Evolutionary conservation across 2,329 filamentous ascomycete genomes (phyloP).

Genomic region (Fusarium burgessii): DNA sequence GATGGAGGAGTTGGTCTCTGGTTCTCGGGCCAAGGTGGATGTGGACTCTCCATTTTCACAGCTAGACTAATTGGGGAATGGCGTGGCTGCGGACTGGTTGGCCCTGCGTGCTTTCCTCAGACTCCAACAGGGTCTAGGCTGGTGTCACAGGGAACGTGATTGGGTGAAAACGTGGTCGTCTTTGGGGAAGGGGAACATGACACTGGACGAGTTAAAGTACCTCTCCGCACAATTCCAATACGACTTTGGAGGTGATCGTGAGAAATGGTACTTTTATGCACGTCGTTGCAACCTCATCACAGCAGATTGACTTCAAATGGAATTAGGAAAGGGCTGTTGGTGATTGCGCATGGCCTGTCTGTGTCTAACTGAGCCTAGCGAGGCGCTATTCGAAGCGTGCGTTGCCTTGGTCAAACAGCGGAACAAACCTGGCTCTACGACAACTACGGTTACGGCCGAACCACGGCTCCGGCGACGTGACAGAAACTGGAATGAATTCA

Average conservation of each 20-base stretch:
- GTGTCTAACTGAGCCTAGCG: background rate
- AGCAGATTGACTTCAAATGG: background rate
- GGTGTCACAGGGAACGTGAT: background rate
- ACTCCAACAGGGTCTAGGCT: conserved; percentile 25
- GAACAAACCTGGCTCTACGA: conserved; percentile 4
- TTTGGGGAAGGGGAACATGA: conserved; percentile 36
- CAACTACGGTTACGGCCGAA: conserved; percentile 21
- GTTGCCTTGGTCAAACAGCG: conserved; percentile 2
- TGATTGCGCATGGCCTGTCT: background rate
- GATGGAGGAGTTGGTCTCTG: conserved; percentile 40
- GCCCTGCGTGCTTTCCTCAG: conserved; percentile 7
- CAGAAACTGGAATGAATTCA: conserved; percentile 23
- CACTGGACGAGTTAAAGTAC: conserved; percentile 12
- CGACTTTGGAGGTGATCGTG: background rate
- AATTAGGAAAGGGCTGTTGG: conserved; percentile 2
- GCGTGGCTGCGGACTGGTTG: background rate
- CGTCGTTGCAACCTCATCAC: conserved; percentile 16
- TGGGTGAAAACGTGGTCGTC: conserved; percentile 6
- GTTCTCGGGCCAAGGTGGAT: conserved; percentile 27
- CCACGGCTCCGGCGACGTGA: conserved; percentile 16
- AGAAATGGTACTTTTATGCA: conserved; percentile 26
- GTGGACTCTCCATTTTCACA: conserved; percentile 12
- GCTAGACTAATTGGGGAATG: background rate
- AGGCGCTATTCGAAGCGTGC: background rate
- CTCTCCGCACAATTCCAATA: conserved; percentile 26